A percentile compares a stretch with the other conserved stretches of the same genome.
Conservation (phyloP, 805 yeast genomes). For the Pichia thaimueangensis region DNA sequence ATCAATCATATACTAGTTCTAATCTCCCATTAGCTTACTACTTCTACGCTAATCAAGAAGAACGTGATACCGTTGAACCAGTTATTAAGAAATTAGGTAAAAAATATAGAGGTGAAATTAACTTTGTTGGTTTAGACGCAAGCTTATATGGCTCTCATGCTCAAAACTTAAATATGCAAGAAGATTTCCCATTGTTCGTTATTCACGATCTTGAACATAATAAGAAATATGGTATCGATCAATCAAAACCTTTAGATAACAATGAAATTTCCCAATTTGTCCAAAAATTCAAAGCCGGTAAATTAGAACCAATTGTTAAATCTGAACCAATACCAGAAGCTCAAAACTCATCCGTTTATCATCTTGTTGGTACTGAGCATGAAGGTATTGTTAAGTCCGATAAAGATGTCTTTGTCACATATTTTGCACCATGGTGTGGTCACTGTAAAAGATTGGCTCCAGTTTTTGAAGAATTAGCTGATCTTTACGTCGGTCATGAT, state of each 20-base stretch:
- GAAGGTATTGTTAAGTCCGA: constrained; percentile 55
- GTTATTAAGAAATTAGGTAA: constrained; percentile 60
- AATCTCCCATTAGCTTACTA: constrained; percentile 80
- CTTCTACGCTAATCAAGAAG: constrained; percentile 67
- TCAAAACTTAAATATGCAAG: constrained; percentile 72
- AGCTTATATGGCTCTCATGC: constrained; percentile 78
- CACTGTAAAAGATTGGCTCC: constrained; percentile 93
- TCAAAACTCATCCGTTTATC: constrained; percentile 64
- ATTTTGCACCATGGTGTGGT: constrained; percentile 98
- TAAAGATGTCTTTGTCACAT: constrained; percentile 78
- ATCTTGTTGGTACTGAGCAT: constrained; percentile 80
- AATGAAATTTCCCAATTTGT: constrained; percentile 57
- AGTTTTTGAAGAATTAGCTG: constrained; percentile 80
- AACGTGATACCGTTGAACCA: constrained; percentile 50
- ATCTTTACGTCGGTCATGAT: constrained; percentile 46
- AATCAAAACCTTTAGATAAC: constrained; percentile 44
- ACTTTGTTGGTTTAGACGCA: constrained; percentile 88
- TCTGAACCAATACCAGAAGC: constrained; percentile 80
- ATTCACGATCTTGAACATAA: constrained; percentile 67
- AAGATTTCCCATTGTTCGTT: constrained; percentile 84
- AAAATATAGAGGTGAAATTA: constrained; percentile 69
- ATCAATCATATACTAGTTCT: constrained; percentile 64
- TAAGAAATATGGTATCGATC: constrained; percentile 73
- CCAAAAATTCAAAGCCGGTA: constrained; percentile 55
- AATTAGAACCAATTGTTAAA: constrained; percentile 66